Base-by-base conservation (phyloP, 2,329 filamentous ascomycete species). In the Monosporascus sp. region DNA sequence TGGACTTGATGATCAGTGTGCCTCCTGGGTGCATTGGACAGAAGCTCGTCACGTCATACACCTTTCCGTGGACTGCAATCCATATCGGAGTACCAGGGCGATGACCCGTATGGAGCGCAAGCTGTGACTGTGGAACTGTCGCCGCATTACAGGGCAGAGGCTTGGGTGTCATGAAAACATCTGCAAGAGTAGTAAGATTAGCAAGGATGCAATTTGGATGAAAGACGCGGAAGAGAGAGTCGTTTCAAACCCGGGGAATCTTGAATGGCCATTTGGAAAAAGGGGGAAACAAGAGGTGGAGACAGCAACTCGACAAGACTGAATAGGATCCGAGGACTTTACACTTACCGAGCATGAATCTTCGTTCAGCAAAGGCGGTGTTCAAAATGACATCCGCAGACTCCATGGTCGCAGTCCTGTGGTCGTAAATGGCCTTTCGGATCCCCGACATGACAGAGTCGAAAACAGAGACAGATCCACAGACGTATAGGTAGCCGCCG, bases 401-500 rank as follows among this genome's bases (percentile, higher is more conserved):
- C 36, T 79, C 75, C 69, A 79, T 77, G 0, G 76, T 80, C 2
- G 78, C 73, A 3, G 76, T 76, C 41, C 76, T 72, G 57, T 81
- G 73, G 22, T 75, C 77, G 56, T 80, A 82, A 20, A 83, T 74
- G 3, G 79, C 79, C 62, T 77, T 78, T n/a, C 77, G 73, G 47
- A 82, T 78, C 3, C 79, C 79, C 6, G 69, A 76, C 74, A 82
- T 80, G 47, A 82, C 78, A 0, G 78, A 79, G 59, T 83, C 78
- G 58, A 72, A 82, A 16, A 73, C 75, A 3, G 74, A 69, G 5
- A 78, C 70, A 0, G 75, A 78, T 4, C 77, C 76, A 58, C 76
- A 79, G 16, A 79, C 71, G 54, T 78, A 79, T 2, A 80, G 66
- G 51, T 78, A 73, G 0, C 74, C 75, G 17, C 74, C 75, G 1